A percentile compares a stretch with the other conserved stretches of the same genome.
phyloP scores from a whole-genome alignment of 1,284 basidiomycete species.

The Ceratobasidium sp. region DNA sequence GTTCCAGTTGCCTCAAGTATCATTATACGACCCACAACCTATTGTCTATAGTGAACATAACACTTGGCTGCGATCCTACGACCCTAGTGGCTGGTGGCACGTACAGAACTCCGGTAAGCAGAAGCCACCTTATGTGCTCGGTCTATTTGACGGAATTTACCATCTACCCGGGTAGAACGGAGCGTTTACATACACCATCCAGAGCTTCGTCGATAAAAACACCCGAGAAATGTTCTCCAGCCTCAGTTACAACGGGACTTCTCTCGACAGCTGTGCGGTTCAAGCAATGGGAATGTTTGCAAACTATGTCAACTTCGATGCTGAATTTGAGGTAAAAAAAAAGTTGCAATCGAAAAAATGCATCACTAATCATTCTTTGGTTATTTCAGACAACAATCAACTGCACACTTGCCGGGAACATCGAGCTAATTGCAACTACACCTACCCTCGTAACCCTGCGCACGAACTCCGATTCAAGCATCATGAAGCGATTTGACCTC shows the following conservation, averaged over 20 bases:
- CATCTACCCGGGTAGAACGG: not conserved
- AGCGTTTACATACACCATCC: conserved; percentile 8
- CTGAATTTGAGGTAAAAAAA: not conserved
- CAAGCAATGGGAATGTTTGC: conserved; percentile 11
- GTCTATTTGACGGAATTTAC: not conserved
- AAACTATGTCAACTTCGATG: not conserved
- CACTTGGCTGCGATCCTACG: conserved; percentile 14
- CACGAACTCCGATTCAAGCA: not conserved
- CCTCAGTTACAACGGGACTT: not conserved
- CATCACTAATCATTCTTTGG: too few relatives aligned
- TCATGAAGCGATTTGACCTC: not conserved
- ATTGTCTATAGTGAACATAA: not conserved
- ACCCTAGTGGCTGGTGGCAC: conserved; percentile 4
- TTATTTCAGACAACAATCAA: conserved; percentile 23
- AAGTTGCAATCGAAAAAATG: too few relatives aligned
- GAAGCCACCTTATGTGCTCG: not conserved
- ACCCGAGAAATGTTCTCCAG: conserved; percentile 8
- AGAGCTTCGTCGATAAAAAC: conserved; percentile 1
- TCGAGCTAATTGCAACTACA: conserved; percentile 13
- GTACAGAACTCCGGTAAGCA: conserved; percentile 6
- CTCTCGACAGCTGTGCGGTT: not conserved
- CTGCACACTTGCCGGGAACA: not conserved
- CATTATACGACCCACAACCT: not conserved
- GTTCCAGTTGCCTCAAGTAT: not conserved
- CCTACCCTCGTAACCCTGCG: conserved; percentile 1